Conservation (phyloP, 192 early-diverging fungal species). For the Backusella tuberculispora region DNA sequence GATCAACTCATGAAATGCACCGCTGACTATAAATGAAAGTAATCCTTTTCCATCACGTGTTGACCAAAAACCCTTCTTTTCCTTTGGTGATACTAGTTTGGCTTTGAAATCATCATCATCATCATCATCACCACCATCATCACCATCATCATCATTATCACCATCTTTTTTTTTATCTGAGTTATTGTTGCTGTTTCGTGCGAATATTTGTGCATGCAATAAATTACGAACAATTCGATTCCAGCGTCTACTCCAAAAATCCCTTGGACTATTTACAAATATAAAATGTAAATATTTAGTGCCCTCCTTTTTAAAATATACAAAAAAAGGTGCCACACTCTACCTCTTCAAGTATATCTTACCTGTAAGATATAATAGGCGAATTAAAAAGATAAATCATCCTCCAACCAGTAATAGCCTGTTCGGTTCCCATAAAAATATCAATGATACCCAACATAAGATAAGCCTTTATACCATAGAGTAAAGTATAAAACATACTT, state of each 20-base stretch:
- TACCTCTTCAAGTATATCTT: neutral
- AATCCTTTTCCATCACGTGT: neutral
- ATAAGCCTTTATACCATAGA: slow-evolving; percentile 32
- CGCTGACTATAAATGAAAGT: slow-evolving; percentile 15
- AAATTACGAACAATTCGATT: slow-evolving; percentile 28
- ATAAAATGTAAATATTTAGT: neutral
- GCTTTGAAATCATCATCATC: neutral
- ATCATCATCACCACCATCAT: neutral
- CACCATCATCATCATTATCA: neutral
- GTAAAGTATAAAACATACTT: neutral
- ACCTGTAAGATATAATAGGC: slow-evolving; percentile 28
- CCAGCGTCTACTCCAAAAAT: slow-evolving; percentile 35
- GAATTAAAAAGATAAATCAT: slow-evolving; percentile 31
- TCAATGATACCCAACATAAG: slow-evolving; percentile 16
- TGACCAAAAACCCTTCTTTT: slow-evolving; percentile 1
- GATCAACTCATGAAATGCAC: slow-evolving; percentile 25
- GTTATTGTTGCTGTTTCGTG: neutral
- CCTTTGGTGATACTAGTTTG: neutral
- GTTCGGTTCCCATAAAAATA: slow-evolving; percentile 20
- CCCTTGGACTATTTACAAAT: slow-evolving; percentile 6
- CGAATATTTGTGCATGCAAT: slow-evolving; percentile 20
- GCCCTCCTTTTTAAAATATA: neutral
- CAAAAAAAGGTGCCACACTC: neutral
- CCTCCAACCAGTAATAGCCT: neutral
- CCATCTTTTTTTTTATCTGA: neutral